Evolutionary conservation across 2,329 filamentous ascomycete genomes (phyloP).

Genomic region (Pseudogymnoascus sp.): DNA sequence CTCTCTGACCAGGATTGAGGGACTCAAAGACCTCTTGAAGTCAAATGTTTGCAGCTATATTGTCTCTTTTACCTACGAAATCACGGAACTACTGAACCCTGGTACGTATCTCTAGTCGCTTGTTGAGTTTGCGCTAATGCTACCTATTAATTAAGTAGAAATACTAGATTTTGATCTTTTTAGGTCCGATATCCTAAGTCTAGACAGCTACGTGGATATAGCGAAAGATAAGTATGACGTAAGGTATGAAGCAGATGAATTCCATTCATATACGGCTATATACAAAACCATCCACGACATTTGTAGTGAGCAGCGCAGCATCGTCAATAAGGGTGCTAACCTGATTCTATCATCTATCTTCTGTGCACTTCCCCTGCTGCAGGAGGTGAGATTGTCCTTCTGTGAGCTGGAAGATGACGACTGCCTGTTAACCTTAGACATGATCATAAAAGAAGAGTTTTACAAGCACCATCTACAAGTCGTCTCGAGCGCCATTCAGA

Average conservation of each 20-base stretch:
- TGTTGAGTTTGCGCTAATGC: neutral
- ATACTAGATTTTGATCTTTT: conserved; percentile 12
- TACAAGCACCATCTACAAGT: too few relatives aligned
- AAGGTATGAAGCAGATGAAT: conserved; percentile 9
- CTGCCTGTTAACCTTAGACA: too few relatives aligned
- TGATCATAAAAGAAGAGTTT: too few relatives aligned
- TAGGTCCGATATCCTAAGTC: conserved; percentile 13
- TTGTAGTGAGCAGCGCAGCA: conserved; percentile 11
- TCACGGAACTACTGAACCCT: too few relatives aligned
- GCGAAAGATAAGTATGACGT: conserved; percentile 13
- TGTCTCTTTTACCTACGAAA: too few relatives aligned
- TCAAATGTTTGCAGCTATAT: too few relatives aligned
- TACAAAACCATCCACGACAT: conserved; percentile 9
- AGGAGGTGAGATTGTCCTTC: too few relatives aligned
- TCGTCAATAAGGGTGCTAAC: conserved; percentile 10
- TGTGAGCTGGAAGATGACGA: too few relatives aligned
- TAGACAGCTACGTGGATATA: conserved; percentile 10
- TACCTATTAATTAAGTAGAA: neutral
- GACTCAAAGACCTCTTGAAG: too few relatives aligned
- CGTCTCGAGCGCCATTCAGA: too few relatives aligned
- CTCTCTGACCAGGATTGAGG: too few relatives aligned
- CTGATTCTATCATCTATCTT: conserved; percentile 10
- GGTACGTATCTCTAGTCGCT: neutral
- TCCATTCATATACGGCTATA: conserved; percentile 12
- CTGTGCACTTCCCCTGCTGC: neutral